Conservation (phyloP, 1,284 basidiomycete species). For the Ustilago bromivora region DNA sequence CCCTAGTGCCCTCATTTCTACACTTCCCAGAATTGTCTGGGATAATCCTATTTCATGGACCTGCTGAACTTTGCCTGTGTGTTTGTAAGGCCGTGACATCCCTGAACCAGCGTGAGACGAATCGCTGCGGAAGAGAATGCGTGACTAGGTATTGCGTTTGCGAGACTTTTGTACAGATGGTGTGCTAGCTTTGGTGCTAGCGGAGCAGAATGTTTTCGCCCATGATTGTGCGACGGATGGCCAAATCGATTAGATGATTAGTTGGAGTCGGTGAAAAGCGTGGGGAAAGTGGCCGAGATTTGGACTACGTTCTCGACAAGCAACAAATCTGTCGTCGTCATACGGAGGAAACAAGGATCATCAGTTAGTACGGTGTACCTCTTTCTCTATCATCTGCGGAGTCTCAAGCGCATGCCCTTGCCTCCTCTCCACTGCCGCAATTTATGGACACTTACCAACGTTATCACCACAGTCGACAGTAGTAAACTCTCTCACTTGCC, state of each 20-base stretch:
- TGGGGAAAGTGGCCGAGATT: constrained; percentile 51
- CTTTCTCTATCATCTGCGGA: not conserved
- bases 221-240: no score
- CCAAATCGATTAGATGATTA: constrained; percentile 3
- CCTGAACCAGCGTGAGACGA: not conserved
- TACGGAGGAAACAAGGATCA: not conserved
- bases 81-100: not conserved
- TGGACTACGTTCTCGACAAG: constrained; percentile 60
- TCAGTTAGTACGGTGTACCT: not conserved
- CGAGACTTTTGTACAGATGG: constrained; percentile 11
- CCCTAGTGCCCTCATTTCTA: not conserved
- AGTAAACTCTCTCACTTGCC: constrained; percentile 48
- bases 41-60: not conserved
- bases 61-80: not conserved
- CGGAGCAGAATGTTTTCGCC: not conserved
- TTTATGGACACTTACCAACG: constrained; percentile 49
- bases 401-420: not conserved
- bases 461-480: constrained; percentile 56
- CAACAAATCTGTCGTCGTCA: constrained; percentile 32
- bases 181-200: not conserved
- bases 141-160: not conserved
- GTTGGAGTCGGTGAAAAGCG: constrained; percentile 44
- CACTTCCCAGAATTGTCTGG: not conserved
- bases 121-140: not conserved
- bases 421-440: not conserved